A percentile compares a stretch with the other conserved stretches of the same genome.
phyloP scores from a whole-genome alignment of 2,329 filamentous ascomycete species.

The Thelonectria blattea region DNA sequence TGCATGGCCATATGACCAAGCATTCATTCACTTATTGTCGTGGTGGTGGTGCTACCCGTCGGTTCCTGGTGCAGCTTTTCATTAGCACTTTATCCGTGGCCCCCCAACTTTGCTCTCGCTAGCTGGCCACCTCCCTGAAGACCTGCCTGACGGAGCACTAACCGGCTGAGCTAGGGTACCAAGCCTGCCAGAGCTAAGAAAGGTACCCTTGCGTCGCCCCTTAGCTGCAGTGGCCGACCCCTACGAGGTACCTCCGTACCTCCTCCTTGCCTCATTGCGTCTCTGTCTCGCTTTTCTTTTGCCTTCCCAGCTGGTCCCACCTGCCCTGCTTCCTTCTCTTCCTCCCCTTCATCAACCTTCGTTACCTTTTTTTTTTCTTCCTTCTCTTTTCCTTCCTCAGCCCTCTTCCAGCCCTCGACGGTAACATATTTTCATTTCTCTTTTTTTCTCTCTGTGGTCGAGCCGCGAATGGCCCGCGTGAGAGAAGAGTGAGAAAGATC shows the following conservation, averaged over 20 bases:
- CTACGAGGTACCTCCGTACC: slow-evolving; percentile 13
- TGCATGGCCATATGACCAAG: neutral
- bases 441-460: slow-evolving; percentile 17
- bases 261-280: slow-evolving; percentile 25
- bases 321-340: slow-evolving; percentile 25
- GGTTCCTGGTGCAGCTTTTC: slow-evolving; percentile 4
- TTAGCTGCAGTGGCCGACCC: neutral
- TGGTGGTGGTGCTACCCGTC: slow-evolving; percentile 13
- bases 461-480: slow-evolving; percentile 26
- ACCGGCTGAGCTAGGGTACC: too few relatives aligned
- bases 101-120: slow-evolving; percentile 12
- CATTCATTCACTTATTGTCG: slow-evolving; percentile 9
- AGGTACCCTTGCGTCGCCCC: slow-evolving; percentile 18
- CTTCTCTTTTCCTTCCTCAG: slow-evolving; percentile 22
- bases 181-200: neutral
- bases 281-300: slow-evolving; percentile 34
- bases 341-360: slow-evolving; percentile 20
- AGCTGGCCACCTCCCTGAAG: slow-evolving; percentile 1
- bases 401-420: neutral
- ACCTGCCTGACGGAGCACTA: neutral
- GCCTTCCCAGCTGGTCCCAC: slow-evolving; percentile 15
- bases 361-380: slow-evolving; percentile 16
- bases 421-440: neutral
- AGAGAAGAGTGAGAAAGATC: slow-evolving; percentile 27
- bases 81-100: slow-evolving; percentile 1